These are phyloP conservation scores for Cordyceps farinosa DNA, from an alignment of 2,329 filamentous ascomycete genomes.

Conservation along the genomic window DNA sequence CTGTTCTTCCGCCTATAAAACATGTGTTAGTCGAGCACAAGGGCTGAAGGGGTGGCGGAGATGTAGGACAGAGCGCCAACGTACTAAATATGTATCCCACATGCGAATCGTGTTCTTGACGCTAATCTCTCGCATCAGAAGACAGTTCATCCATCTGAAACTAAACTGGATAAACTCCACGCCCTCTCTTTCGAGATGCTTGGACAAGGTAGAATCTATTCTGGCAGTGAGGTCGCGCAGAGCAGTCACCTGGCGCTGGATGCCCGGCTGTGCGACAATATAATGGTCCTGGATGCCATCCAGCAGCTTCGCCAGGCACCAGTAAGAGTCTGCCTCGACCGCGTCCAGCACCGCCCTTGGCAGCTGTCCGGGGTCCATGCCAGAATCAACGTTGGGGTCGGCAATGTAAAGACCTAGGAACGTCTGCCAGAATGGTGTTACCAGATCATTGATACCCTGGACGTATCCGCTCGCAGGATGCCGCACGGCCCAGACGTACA, in stretches of 20 bases:
- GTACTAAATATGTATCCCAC: slow-evolving; percentile 98
- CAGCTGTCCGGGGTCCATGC: slow-evolving; percentile 95
- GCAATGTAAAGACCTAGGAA: slow-evolving; percentile 93
- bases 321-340: slow-evolving; percentile 96
- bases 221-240: slow-evolving; percentile 85
- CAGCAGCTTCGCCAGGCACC: slow-evolving; percentile 96
- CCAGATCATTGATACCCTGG: slow-evolving; percentile 96
- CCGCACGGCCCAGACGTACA: slow-evolving; percentile 96
- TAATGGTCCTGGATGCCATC: slow-evolving; percentile 99
- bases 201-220: slow-evolving; percentile 80
- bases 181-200: slow-evolving; percentile 83
- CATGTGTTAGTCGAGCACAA: slow-evolving; percentile 19
- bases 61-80: slow-evolving; percentile 28
- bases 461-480: slow-evolving; percentile 98
- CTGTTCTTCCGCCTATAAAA: slow-evolving; percentile 82
- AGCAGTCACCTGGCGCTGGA: slow-evolving; percentile 87
- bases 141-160: slow-evolving; percentile 99
- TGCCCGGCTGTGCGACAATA: slow-evolving; percentile 94
- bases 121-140: slow-evolving; percentile 95
- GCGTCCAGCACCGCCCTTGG: slow-evolving; percentile 89
- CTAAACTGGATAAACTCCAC: slow-evolving; percentile 99
- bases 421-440: slow-evolving; percentile 97
- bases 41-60: background rate
- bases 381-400: slow-evolving; percentile 85
- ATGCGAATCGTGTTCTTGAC: slow-evolving; percentile 96